A percentile compares a stretch with the other conserved stretches of the same genome.
These are phyloP conservation scores for Pythium grandisporangium DNA, from an alignment of 352 stramenopile genomes.

Conservation along the genomic window DNA sequence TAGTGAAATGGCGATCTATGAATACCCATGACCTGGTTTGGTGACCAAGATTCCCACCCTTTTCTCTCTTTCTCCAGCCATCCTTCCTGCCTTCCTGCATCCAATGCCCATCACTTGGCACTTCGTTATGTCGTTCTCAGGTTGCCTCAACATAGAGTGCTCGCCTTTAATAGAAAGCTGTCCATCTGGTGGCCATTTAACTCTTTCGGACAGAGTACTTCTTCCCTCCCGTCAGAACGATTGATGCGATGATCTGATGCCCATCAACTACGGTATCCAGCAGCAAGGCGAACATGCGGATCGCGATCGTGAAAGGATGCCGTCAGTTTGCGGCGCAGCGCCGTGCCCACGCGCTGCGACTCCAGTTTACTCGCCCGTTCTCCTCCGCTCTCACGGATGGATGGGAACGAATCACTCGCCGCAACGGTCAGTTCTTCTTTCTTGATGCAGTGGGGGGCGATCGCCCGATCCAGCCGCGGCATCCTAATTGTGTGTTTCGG, in stretches of 20 bases:
- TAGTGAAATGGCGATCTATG: no score
- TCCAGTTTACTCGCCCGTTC: conserved; percentile 1
- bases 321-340: not conserved
- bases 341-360: not conserved
- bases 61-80: not conserved
- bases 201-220: conserved; percentile 1
- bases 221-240: not conserved
- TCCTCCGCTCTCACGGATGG: conserved; percentile 32
- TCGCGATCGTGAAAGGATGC: not conserved
- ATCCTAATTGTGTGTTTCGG: conserved; percentile 1
- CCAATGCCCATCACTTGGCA: no score
- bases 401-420: conserved; percentile 51
- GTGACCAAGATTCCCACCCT: no score
- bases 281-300: not conserved
- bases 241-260: no score
- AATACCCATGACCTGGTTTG: no score
- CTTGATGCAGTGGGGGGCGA: not conserved
- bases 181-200: conserved; percentile 4
- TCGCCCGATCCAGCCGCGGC: not conserved
- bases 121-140: no score
- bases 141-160: no score
- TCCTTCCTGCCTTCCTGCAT: not conserved
- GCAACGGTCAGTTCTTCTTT: conserved; percentile 24
- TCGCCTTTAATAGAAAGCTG: no score
- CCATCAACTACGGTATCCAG: not conserved